These are phyloP conservation scores for Ophiostoma sp. DNA, from an alignment of 2,329 filamentous ascomycete species.

Conservation along the genomic window DNA sequence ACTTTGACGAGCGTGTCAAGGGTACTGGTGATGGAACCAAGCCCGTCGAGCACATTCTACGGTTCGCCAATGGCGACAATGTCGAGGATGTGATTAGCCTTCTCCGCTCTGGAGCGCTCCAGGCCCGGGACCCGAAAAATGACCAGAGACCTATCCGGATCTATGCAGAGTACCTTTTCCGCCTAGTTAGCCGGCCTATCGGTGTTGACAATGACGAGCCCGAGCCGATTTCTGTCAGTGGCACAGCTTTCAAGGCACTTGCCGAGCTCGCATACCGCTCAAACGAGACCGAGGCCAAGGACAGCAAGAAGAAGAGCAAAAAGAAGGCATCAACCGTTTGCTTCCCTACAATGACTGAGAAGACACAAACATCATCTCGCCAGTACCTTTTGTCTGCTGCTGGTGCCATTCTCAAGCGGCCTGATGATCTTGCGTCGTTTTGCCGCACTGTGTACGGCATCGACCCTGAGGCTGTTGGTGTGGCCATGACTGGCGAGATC, in stretches of 20 bases:
- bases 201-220: slow-evolving; percentile 30
- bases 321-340: slow-evolving; percentile 30
- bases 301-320: slow-evolving; percentile 11
- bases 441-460: slow-evolving; percentile 52
- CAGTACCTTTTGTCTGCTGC: slow-evolving; percentile 54
- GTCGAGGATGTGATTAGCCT: slow-evolving; percentile 48
- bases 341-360: slow-evolving; percentile 45
- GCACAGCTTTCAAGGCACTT: slow-evolving; percentile 46
- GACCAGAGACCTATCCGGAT: slow-evolving; percentile 43
- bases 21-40: slow-evolving; percentile 49
- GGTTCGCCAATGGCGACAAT: slow-evolving; percentile 52
- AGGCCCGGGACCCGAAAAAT: slow-evolving; percentile 32
- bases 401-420: slow-evolving; percentile 50
- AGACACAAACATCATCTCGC: slow-evolving; percentile 50
- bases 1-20: slow-evolving; percentile 81
- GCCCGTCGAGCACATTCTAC: slow-evolving; percentile 69
- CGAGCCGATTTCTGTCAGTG: slow-evolving; percentile 33
- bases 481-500: slow-evolving; percentile 52
- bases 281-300: slow-evolving; percentile 27
- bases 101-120: slow-evolving; percentile 37
- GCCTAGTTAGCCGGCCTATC: slow-evolving; percentile 41
- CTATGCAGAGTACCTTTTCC: slow-evolving; percentile 51
- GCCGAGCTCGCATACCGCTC: slow-evolving; percentile 50
- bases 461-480: slow-evolving; percentile 44
- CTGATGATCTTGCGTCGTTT: slow-evolving; percentile 48